These are phyloP conservation scores for Calonectria ilicicola DNA, from an alignment of 2,329 filamentous ascomycete genomes.

Conservation along the genomic window DNA sequence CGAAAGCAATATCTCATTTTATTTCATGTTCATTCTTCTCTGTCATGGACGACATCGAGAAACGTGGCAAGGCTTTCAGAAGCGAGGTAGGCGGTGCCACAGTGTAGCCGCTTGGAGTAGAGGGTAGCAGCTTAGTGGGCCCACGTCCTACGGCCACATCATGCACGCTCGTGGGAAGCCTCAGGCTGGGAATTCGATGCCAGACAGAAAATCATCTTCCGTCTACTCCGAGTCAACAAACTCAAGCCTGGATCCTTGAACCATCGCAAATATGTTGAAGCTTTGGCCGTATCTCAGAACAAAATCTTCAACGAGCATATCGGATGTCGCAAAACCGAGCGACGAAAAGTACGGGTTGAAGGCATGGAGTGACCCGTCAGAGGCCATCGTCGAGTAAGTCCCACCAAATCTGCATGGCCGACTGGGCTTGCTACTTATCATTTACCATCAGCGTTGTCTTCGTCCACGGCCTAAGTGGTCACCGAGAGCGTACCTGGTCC, in stretches of 20 bases:
- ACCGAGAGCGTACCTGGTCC: constrained; percentile 14
- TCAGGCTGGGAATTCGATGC: background rate
- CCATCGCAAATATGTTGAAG: background rate
- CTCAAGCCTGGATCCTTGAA: background rate
- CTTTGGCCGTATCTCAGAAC: background rate
- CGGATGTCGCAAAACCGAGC: background rate
- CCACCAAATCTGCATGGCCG: background rate
- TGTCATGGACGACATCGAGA: background rate
- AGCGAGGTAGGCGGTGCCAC: background rate
- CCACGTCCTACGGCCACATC: background rate
- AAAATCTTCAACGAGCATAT: background rate
- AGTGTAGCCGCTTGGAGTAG: background rate
- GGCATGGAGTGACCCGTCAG: background rate
- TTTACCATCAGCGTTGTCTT: constrained; percentile 5
- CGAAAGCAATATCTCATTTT: background rate
- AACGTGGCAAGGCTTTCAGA: background rate
- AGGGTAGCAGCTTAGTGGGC: background rate
- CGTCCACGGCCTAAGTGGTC: constrained; percentile 4
- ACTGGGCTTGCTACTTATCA: background rate
- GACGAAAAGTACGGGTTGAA: constrained; percentile 3
- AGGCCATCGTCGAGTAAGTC: constrained; percentile 11
- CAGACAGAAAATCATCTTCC: background rate
- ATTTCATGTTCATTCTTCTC: no score
- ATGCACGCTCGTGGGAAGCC: background rate
- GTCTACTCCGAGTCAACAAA: background rate